Evolutionary conservation across 163 green algal genomes (phyloP).

Genomic region (Chlamydomonas reinhardtii): DNA sequence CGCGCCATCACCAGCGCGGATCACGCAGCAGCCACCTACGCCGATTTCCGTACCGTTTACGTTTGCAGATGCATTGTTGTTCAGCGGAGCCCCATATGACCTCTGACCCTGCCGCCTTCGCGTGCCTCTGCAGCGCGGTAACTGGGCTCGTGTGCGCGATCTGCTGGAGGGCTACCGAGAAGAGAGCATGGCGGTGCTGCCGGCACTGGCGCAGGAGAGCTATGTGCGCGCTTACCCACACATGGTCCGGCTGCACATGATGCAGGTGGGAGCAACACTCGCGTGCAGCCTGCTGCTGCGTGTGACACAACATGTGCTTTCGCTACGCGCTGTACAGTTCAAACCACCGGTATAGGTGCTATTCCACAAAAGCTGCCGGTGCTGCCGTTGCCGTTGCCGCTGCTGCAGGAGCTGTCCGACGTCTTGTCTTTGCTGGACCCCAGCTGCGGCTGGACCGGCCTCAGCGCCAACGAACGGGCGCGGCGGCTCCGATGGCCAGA

Average conservation of each 20-base stretch:
- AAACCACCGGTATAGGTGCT: too few species aligned
- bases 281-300: neutral
- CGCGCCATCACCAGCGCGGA: too few species aligned
- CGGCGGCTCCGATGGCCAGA: slow-evolving; percentile 77
- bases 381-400: too few species aligned
- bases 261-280: slow-evolving; percentile 64
- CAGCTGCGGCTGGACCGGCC: neutral
- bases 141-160: neutral
- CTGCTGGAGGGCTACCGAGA: slow-evolving; percentile 30
- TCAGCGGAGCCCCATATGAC: too few species aligned
- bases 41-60: too few species aligned
- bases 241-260: slow-evolving; percentile 88
- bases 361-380: too few species aligned
- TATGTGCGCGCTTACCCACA: slow-evolving; percentile 91
- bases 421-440: slow-evolving; percentile 40
- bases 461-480: slow-evolving; percentile 58
- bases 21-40: neutral
- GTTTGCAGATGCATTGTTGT: too few species aligned
- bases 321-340: too few species aligned
- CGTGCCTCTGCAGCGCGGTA: slow-evolving; percentile 77
- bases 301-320: neutral
- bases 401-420: slow-evolving; percentile 61
- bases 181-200: slow-evolving; percentile 73
- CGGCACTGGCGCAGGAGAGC: slow-evolving; percentile 88
- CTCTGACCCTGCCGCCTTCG: too few species aligned